Evolutionary conservation across 768 basidiomycete genomes (phyloP).

Genomic region (Scleroderma bovista): DNA sequence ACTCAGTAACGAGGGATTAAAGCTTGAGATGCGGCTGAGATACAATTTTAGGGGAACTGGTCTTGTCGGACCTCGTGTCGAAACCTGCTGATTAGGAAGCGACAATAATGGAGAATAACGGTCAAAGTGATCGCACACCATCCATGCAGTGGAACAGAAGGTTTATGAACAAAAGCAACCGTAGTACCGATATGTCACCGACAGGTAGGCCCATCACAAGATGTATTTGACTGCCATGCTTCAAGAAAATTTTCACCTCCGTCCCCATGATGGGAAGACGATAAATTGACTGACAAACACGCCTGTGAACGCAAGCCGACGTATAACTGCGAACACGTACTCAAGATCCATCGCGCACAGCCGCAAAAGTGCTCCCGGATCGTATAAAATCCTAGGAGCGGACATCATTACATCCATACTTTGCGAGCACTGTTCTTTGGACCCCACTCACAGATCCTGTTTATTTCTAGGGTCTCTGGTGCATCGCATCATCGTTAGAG

Average conservation of each 20-base stretch:
- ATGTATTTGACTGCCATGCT: slow-evolving; percentile 16
- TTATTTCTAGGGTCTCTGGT: background rate
- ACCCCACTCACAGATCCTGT: background rate
- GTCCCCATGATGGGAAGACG: slow-evolving; percentile 20
- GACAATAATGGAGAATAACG: slow-evolving; percentile 10
- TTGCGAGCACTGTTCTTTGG: background rate
- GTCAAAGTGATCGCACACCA: slow-evolving; percentile 11
- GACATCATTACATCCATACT: background rate
- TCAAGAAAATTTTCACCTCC: slow-evolving; percentile 21
- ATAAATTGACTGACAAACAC: slow-evolving; percentile 16
- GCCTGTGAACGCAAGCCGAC: slow-evolving; percentile 17
- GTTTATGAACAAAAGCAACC: slow-evolving; percentile 20
- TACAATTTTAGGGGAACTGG: slow-evolving; percentile 8
- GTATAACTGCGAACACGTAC: slow-evolving; percentile 5
- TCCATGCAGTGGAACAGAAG: slow-evolving; percentile 13
- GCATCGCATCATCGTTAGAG: background rate
- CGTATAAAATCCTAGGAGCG: slow-evolving; percentile 21
- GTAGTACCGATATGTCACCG: slow-evolving; percentile 23
- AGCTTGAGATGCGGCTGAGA: slow-evolving; percentile 1
- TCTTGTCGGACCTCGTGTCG: slow-evolving; percentile 7
- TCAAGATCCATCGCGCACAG: slow-evolving; percentile 11
- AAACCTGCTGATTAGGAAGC: slow-evolving; percentile 5
- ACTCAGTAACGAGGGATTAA: slow-evolving; percentile 5
- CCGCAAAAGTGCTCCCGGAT: slow-evolving; percentile 9
- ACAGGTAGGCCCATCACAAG: slow-evolving; percentile 17